phyloP scores from a whole-genome alignment of 2,329 filamentous ascomycete genomes.

The Hansfordia pulvinata region DNA sequence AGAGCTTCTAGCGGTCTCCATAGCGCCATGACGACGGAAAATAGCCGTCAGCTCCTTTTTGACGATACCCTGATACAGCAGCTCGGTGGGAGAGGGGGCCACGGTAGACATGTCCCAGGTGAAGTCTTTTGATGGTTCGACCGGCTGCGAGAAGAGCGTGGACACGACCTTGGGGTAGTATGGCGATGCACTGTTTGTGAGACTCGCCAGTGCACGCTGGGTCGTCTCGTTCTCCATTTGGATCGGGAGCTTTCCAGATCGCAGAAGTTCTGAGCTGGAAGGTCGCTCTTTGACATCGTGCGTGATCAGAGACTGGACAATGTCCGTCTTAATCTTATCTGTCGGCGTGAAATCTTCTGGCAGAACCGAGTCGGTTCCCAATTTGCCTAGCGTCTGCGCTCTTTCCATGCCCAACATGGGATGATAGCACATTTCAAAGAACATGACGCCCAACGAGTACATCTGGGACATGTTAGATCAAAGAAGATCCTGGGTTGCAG shows the following conservation, averaged over 20 bases:
- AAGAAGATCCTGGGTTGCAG: background rate
- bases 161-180: constrained; percentile 84
- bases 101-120: constrained; percentile 58
- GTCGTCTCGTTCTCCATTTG: constrained; percentile 91
- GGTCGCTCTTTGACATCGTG: constrained; percentile 76
- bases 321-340: constrained; percentile 62
- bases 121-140: constrained; percentile 69
- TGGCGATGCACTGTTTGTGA: constrained; percentile 71
- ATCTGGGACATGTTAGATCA: constrained; percentile 38
- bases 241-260: constrained; percentile 75
- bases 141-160: constrained; percentile 65
- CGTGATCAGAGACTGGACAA: constrained; percentile 67
- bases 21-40: constrained; percentile 79
- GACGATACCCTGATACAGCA: constrained; percentile 59
- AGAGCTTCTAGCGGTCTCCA: constrained; percentile 61
- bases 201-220: constrained; percentile 63
- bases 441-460: constrained; percentile 94
- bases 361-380: constrained; percentile 54
- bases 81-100: constrained; percentile 39
- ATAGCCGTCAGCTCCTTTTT: constrained; percentile 63
- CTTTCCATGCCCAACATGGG: constrained; percentile 51
- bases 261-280: constrained; percentile 67
- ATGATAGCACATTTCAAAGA: constrained; percentile 90
- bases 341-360: constrained; percentile 59
- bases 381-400: constrained; percentile 47